phyloP scores from a whole-genome alignment of 1,139 yeast species.

The Hyphopichia pseudoburtonii region DNA sequence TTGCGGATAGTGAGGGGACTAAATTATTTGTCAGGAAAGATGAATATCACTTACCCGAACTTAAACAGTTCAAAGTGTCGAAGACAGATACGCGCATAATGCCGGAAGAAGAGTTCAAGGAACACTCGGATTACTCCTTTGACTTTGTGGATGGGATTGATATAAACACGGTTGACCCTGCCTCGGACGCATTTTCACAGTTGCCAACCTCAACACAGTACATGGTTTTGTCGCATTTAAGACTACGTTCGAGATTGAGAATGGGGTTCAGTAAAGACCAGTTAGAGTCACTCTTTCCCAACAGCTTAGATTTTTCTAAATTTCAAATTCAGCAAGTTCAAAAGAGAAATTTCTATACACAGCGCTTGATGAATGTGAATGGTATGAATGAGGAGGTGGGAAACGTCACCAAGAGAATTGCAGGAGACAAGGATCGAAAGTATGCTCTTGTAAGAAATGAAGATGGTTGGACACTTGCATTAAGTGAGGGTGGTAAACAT shows the following conservation, averaged over 20 bases:
- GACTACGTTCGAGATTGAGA: constrained; percentile 84
- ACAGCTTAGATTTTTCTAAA: constrained; percentile 84
- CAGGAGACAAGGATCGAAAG: constrained; percentile 78
- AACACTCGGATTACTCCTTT: constrained; percentile 57
- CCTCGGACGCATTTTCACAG: constrained; percentile 60
- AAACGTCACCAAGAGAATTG: constrained; percentile 58
- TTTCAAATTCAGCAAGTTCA: constrained; percentile 94
- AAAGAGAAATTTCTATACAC: constrained; percentile 87
- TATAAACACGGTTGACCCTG: constrained; percentile 67
- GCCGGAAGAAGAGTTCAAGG: constrained; percentile 69
- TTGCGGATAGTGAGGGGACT: constrained; percentile 5
- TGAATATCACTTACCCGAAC: constrained; percentile 81
- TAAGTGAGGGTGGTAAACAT: constrained; percentile 41
- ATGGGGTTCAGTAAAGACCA: constrained; percentile 94
- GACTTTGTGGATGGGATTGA: constrained; percentile 74
- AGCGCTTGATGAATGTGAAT: constrained; percentile 76
- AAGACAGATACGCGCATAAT: constrained; percentile 68
- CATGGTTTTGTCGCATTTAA: constrained; percentile 77
- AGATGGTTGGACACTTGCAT: constrained; percentile 84
- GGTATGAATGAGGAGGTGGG: constrained; percentile 73
- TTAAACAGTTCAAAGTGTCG: constrained; percentile 39
- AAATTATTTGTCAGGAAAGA: constrained; percentile 49
- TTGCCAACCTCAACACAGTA: constrained; percentile 84
- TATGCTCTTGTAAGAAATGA: constrained; percentile 76
- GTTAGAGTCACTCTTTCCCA: constrained; percentile 74